Base-by-base conservation (phyloP, 2,329 filamentous ascomycete species). In the Colletotrichum salicis region DNA sequence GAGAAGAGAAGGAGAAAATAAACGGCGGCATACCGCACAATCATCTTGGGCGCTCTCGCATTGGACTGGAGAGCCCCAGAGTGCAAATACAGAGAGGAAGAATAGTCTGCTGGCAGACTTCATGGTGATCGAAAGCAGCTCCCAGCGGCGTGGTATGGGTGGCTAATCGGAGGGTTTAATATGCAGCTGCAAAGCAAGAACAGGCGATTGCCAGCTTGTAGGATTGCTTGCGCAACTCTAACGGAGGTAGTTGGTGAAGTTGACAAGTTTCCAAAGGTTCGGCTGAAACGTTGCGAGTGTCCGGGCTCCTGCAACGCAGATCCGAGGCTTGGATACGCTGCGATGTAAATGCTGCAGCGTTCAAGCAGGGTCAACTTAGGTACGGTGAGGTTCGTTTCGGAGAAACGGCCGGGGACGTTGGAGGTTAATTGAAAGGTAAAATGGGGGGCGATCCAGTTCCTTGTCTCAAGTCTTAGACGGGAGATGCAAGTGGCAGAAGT, bases 1-100 rank as follows among this genome's bases (percentile, higher is more conserved):
- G 51, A 67, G 37, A 56, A 74, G 61, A 75, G 65, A 52, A 61
- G 72, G 72, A 55, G 74, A 73, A 72, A 74, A 63, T 74, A 67
- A 68, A 76, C 67, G 71, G 64, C 64, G 68, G 83, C 87, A 78
- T 87, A 90, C 88, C 80, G 85, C 82, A 77, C 88, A 90, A 76
- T 85, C 84, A 79, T 87, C 84, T 76, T 85, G 80, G 72, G 80
- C 76, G 68, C 75, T 79, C 61, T 79, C 77, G 78, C 88, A 90
- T 76, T 81, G 82, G 29, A 82, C 85, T 55, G 84, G 81, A 55
- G 84, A 78, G 45, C 83, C 83, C 87, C 86, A 89, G 70, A 90
- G 85, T 72, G 87, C 82, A 80, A 90, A 89, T 70, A 90, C 78
- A 37, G 85, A 85, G 73, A 90, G 84, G 77, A 86, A 90, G 76